Percentiles rank a stretch among this genome's conserved stretches.
phyloP scores from a whole-genome alignment of 768 basidiomycete species.

The Boletus sp. region DNA sequence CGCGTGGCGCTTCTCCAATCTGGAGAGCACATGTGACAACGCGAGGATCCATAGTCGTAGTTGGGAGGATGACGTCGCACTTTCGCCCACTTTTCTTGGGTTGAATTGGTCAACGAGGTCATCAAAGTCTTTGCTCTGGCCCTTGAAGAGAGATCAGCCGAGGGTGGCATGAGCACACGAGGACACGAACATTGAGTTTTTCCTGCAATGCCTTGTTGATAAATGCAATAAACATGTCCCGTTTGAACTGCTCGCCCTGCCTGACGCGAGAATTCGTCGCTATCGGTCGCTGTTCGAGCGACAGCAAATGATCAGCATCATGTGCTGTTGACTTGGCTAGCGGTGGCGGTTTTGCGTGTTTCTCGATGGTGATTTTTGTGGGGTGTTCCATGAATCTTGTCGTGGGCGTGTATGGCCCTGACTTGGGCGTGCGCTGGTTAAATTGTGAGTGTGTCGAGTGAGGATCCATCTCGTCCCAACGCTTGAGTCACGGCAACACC shows the following conservation, averaged over 20 bases:
- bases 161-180: slow-evolving; percentile 9
- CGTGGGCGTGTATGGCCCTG: slow-evolving; percentile 51
- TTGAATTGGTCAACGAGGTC: slow-evolving; percentile 89
- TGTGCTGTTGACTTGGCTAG: slow-evolving; percentile 22
- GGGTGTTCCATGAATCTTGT: slow-evolving; percentile 44
- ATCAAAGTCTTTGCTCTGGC: slow-evolving; percentile 72
- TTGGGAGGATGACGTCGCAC: slow-evolving; percentile 43
- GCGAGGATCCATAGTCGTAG: slow-evolving; percentile 81
- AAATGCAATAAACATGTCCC: slow-evolving; percentile 82
- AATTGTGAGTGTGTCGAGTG: slow-evolving; percentile 75
- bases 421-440: slow-evolving; percentile 67
- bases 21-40: slow-evolving; percentile 88
- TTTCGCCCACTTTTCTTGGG: slow-evolving; percentile 37
- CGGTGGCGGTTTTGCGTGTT: slow-evolving; percentile 39
- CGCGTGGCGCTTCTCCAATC: slow-evolving; percentile 77
- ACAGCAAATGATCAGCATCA: slow-evolving; percentile 10
- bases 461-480: slow-evolving; percentile 55
- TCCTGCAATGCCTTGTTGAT: slow-evolving; percentile 78
- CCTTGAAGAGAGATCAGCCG: slow-evolving; percentile 42
- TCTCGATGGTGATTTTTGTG: slow-evolving; percentile 42
- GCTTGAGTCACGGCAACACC: background rate
- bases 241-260: slow-evolving; percentile 70
- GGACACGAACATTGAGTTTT: slow-evolving; percentile 57
- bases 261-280: slow-evolving; percentile 77
- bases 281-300: slow-evolving; percentile 50